A percentile compares a stretch with the other conserved stretches of the same genome.
Conservation (phyloP, 768 basidiomycete species). For the Amanita thiersii region DNA sequence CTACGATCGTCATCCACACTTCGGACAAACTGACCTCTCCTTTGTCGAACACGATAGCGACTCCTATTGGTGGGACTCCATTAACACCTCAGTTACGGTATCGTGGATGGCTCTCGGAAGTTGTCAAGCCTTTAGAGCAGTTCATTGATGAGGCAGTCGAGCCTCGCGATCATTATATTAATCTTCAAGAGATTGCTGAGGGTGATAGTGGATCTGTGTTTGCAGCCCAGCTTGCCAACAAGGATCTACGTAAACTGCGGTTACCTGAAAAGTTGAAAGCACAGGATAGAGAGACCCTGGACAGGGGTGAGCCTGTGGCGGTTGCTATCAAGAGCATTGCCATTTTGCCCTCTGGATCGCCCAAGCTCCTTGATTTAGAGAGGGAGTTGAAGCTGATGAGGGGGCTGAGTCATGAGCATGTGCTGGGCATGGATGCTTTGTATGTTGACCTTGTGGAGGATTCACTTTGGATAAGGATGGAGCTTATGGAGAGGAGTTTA, state of each 20-base stretch:
- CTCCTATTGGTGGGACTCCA: slow-evolving; percentile 23
- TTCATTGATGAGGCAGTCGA: slow-evolving; percentile 59
- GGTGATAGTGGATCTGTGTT: slow-evolving; percentile 75
- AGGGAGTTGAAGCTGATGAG: slow-evolving; percentile 55
- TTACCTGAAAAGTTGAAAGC: slow-evolving; percentile 31
- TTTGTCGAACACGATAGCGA: slow-evolving; percentile 17
- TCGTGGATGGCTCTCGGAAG: slow-evolving; percentile 53
- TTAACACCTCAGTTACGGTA: slow-evolving; percentile 42
- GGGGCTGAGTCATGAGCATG: slow-evolving; percentile 48
- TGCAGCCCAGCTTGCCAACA: slow-evolving; percentile 30
- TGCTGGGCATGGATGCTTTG: slow-evolving; percentile 60
- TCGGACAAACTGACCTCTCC: slow-evolving; percentile 9
- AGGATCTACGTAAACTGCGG: slow-evolving; percentile 25
- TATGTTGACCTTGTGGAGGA: slow-evolving; percentile 62
- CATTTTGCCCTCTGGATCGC: slow-evolving; percentile 46
- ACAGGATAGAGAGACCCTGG: slow-evolving; percentile 27
- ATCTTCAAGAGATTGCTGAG: slow-evolving; percentile 74
- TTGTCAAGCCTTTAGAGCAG: slow-evolving; percentile 49
- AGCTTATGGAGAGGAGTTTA: slow-evolving; percentile 82
- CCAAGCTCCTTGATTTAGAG: slow-evolving; percentile 57
- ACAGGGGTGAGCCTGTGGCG: slow-evolving; percentile 26
- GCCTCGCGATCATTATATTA: slow-evolving; percentile 55
- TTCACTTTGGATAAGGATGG: slow-evolving; percentile 82
- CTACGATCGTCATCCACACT: slow-evolving; percentile 28
- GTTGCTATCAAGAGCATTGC: slow-evolving; percentile 75